Base-by-base conservation (phyloP, 371 early-diverging fungal species). In the Lichtheimia ornata region DNA sequence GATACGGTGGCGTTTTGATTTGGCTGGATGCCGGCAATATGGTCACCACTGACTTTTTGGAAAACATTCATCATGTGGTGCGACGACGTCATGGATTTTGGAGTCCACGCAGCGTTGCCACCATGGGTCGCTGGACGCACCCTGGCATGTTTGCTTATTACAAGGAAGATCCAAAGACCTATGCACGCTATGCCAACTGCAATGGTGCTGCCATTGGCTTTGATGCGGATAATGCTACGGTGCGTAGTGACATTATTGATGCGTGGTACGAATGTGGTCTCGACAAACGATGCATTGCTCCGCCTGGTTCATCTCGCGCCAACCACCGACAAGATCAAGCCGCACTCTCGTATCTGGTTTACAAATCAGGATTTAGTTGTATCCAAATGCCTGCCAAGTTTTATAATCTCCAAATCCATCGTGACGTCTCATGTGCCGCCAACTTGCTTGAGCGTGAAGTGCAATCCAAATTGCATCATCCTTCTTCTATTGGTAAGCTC, bases 281-380 rank as follows among this genome's bases (percentile, higher is more conserved):
- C 1, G 66, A 61, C 50, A 84, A 85, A 66, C 68, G 70, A 3
- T 87, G 87, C 61, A 85, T 87, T 49, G 87, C 87, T 3, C 87
- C 87, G 14, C 62, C 67, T 28, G 87, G 86, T 0, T 85, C 86
- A 5, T 74, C 72, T 24, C 67, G 87, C 18, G 50, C 60, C 11
- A 87, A 87, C 55, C 87, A 87, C 67, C 73, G 87, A 28, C 87
- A 87, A 64, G 87, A 87, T 53, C 87, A 87, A 59, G 84, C 87
- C 3, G 83, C 73, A 6, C 59, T 87, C 27, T 84, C 86, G 14
- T 84, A 71, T 57, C 53, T 87, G 9, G 86, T 67, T 15, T 79
- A 76, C 54, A 40, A 50, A 3, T 61, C 58, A 58, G 80, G 77
- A 14, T 62, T 67, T 54, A 56, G 70, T 17, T 79, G 79, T 50